These are phyloP conservation scores for Rhizopogon vinicolor DNA, from an alignment of 768 basidiomycete species.

Conservation along the genomic window DNA sequence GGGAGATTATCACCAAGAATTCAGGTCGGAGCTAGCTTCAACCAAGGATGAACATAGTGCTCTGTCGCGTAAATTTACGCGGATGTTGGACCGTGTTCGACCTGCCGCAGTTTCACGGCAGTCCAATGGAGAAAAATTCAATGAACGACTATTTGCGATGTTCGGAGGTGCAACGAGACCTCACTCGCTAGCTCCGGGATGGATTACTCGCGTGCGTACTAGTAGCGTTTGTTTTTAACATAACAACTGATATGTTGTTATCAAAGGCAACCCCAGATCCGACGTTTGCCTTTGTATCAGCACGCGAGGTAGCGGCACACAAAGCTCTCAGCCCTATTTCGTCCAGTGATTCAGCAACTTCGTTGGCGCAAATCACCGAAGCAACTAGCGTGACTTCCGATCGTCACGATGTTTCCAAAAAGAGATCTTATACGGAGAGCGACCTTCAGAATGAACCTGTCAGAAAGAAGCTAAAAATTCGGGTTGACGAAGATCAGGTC, in stretches of 20 bases:
- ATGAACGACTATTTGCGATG: background rate
- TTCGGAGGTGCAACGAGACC: background rate
- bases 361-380: background rate
- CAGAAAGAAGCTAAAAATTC: background rate
- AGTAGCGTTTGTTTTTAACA: background rate
- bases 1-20: background rate
- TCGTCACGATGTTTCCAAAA: background rate
- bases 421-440: background rate
- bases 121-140: background rate
- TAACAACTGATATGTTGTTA: background rate
- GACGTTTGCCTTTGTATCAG: background rate
- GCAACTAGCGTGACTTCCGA: background rate
- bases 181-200: background rate
- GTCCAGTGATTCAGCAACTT: background rate
- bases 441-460: background rate
- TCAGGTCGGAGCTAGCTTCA: background rate
- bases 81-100: background rate
- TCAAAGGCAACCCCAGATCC: background rate
- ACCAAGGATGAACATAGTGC: background rate
- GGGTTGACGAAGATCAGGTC: slow-evolving; percentile 5
- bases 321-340: background rate
- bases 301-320: background rate
- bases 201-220: background rate
- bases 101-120: background rate
- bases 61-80: background rate